Evolutionary conservation across 495 filamentous ascomycete genomes (phyloP).

Genomic region (Neurospora sp.): DNA sequence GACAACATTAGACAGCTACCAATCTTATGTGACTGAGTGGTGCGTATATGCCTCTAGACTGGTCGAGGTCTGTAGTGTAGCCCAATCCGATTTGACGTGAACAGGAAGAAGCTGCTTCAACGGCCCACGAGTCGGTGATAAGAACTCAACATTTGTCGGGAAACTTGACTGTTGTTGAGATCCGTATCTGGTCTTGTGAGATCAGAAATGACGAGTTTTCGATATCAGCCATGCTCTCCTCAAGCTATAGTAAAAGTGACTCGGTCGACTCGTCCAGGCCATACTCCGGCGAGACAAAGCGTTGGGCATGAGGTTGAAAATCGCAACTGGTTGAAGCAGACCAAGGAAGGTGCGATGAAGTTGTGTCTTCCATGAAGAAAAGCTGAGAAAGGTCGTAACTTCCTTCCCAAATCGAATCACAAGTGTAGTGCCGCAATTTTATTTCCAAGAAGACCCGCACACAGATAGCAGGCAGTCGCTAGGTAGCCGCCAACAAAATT

Average conservation of each 20-base stretch:
- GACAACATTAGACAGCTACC: neutral
- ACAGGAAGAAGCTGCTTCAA: neutral
- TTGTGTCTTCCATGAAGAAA: neutral
- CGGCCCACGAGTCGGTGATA: neutral
- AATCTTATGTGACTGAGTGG: neutral
- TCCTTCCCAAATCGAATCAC: neutral
- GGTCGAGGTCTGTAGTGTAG: neutral
- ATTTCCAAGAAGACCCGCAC: neutral
- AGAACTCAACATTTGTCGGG: neutral
- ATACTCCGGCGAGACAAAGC: neutral
- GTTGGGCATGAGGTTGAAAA: neutral
- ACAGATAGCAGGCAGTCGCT: neutral
- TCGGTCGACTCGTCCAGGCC: neutral
- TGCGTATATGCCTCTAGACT: neutral
- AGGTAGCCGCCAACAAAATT: neutral
- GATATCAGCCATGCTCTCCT: neutral
- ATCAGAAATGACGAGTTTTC: neutral
- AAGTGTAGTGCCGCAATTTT: neutral
- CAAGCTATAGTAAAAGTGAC: neutral
- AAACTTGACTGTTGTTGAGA: neutral
- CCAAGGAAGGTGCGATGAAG: neutral
- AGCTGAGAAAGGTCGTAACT: neutral
- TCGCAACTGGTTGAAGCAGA: neutral
- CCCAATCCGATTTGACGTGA: neutral
- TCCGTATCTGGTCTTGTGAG: neutral